Base-by-base conservation (phyloP, 345 rosid species). In the Eucalyptus regnans region DNA sequence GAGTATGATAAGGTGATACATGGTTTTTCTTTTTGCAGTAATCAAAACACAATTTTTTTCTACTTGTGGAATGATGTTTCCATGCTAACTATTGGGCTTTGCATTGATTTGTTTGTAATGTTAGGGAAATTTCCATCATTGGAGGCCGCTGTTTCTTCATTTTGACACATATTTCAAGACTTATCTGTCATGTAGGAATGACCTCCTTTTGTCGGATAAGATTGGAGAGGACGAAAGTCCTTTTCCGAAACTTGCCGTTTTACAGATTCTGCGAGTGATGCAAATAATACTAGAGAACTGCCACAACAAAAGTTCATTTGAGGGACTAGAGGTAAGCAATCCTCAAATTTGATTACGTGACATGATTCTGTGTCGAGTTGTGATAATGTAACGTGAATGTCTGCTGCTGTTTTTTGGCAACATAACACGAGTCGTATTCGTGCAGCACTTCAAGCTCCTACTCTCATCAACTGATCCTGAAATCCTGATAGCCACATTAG, bases 401-500 rank as follows among this genome's bases (percentile, higher is more conserved):
- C 52, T 87, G 83, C 56, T 87, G 13, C 56, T 58, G 46, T 88
- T 66, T 81, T 71, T 76, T 43, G 51, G 84, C 49, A 37, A 86
- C 51, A n/a, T 86, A 86, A 89, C 33, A 18, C 3, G 33, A 49
- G 27, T 86, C 23, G 9, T 58, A 54, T 43, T 87, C 27, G 49
- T 58, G 87, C 98, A 97, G 99, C 95, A 97, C 92, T 96, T 97
- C 93, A 97, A 96, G 94, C 96, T 96, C 87, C 95, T 97, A 66
- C 94, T 97, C 87, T 94, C 98, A 12, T 97, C 99, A 37, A 95
- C 99, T 31, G 99, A 97, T 94, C 99, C 99, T 88, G 99, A 97
- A 87, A 90, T 97, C 91, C 94, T 97, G 90, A 94, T 96, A 88
- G 97, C 99, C 86, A 88, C 99, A 43, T 92, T 97, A 89, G 99